Evolutionary conservation across 306 rosid genomes (phyloP).

Genomic region (Alnus rubra): DNA sequence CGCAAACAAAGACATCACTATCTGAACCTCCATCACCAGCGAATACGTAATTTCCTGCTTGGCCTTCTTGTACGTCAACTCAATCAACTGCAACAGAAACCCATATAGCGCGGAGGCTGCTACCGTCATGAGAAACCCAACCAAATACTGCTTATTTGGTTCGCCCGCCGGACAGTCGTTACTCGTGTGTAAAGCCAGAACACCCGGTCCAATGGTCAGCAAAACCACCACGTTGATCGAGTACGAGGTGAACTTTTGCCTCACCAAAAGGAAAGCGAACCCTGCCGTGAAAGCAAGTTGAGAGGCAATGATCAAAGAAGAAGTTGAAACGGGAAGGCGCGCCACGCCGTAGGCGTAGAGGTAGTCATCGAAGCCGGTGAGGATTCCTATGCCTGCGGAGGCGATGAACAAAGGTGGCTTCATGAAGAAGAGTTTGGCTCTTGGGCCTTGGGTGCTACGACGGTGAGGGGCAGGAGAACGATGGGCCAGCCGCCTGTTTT

Average conservation of each 20-base stretch:
- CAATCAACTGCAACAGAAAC: conserved; percentile 69
- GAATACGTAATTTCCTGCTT: conserved; percentile 59
- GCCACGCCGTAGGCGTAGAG: conserved; percentile 66
- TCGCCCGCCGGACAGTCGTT: conserved; percentile 72
- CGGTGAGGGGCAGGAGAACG: conserved; percentile 45
- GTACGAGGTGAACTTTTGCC: conserved; percentile 64
- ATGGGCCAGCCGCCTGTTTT: conserved; percentile 72
- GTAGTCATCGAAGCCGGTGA: conserved; percentile 67
- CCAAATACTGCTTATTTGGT: conserved; percentile 44
- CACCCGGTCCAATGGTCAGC: conserved; percentile 61
- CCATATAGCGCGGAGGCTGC: conserved; percentile 74
- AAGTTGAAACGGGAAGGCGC: conserved; percentile 66
- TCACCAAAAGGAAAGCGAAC: conserved; percentile 57
- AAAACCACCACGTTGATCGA: conserved; percentile 58
- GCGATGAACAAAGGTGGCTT: conserved; percentile 41
- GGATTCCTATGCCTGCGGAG: conserved; percentile 43
- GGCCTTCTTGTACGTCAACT: conserved; percentile 58
- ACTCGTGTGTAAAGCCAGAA: conserved; percentile 57
- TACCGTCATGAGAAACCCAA: conserved; percentile 68
- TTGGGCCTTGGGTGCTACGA: conserved; percentile 24
- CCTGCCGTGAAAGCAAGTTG: conserved; percentile 75
- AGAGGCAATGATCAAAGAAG: conserved; percentile 52
- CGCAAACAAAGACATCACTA: conserved; percentile 67
- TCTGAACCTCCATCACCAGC: conserved; percentile 78
- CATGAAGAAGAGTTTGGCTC: conserved; percentile 35